These are phyloP conservation scores for Coemansia sp. DNA, from an alignment of 192 early-diverging fungal genomes.

Conservation along the genomic window DNA sequence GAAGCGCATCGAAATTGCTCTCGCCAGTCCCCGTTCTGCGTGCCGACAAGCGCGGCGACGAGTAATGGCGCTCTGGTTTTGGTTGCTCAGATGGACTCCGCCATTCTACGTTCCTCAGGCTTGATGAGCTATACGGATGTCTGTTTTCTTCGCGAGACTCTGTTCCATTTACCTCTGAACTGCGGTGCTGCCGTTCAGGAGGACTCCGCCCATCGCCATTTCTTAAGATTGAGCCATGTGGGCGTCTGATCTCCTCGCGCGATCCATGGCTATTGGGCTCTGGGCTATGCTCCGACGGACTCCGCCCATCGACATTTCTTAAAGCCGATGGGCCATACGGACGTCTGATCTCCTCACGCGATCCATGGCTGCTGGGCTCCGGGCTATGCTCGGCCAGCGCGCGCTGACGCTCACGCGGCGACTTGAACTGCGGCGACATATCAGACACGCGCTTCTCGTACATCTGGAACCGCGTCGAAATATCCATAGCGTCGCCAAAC, in stretches of 20 bases:
- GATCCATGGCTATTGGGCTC: background rate
- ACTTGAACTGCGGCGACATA: conserved; percentile 27
- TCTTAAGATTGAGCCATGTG: no score
- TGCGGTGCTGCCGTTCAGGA: no score
- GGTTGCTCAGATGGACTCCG: conserved; percentile 8
- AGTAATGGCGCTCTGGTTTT: conserved; percentile 11
- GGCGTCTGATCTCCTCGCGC: no score
- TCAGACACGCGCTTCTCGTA: conserved; percentile 30
- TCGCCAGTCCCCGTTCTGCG: conserved; percentile 14
- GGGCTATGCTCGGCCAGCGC: conserved; percentile 3
- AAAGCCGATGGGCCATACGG: no score
- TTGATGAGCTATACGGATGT: background rate
- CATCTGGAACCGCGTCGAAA: conserved; percentile 39
- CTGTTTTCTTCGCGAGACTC: background rate
- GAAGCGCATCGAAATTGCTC: conserved; percentile 9
- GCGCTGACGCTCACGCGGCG: conserved; percentile 35
- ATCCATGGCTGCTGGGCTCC: background rate
- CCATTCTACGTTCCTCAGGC: background rate
- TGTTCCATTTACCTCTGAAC: no score
- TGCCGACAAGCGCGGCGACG: conserved; percentile 33
- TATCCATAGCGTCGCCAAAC: conserved; percentile 30
- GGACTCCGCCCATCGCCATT: no score
- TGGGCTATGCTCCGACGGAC: background rate
- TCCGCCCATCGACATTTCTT: no score
- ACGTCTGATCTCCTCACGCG: no score